Base-by-base conservation (phyloP, 2,329 filamentous ascomycete species). In the Neobulgaria alba region DNA sequence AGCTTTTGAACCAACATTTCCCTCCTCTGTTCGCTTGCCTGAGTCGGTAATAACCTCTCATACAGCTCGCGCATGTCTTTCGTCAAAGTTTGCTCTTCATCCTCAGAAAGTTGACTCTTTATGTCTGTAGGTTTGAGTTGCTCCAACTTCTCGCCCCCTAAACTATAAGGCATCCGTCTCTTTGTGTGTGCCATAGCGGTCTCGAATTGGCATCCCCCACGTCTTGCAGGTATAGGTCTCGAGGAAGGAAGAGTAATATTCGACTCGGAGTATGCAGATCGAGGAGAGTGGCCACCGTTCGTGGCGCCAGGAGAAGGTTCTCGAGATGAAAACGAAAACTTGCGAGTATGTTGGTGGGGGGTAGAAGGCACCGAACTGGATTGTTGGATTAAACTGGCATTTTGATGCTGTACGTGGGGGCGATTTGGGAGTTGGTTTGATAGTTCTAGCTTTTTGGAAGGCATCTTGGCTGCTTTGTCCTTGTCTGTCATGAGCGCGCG, bases 311-410 rank as follows among this genome's bases (percentile, higher is more conserved):
- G 89, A 12, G 89, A 95, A 8, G 87, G 89, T 21, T 79, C 80
- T 57, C 77, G 76, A 35, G 88, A 92, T 59, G 79, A 78, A 55
- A 84, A 85, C 2, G 83, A 83, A 57, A 92, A 83, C 55, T 89
- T 82, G 44, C 87, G 79, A 50, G 88, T 78, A 63, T 85, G 83
- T 61, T 95, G 89, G 57, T 90, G 85, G 7, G 90, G 92, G 3
- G 90, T 96, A 1, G 90, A 93, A 1, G 90, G 90, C 36, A 95
- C 85, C 7, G 90, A 96, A 60, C 75, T 94, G 17, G 90, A 93
- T 59, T 93, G 77, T 38, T 79, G 77, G 34, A 70, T 73, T 43
- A 65, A 64, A 49, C 34, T 60, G 50, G 50, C 75, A 63, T 48
- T 72, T 64, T 44, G 70, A 66, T 50, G 72, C 65, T 59, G 66